These are phyloP conservation scores for Botrytis hyacinthi DNA, from an alignment of 2,329 filamentous ascomycete species.

Conservation along the genomic window DNA sequence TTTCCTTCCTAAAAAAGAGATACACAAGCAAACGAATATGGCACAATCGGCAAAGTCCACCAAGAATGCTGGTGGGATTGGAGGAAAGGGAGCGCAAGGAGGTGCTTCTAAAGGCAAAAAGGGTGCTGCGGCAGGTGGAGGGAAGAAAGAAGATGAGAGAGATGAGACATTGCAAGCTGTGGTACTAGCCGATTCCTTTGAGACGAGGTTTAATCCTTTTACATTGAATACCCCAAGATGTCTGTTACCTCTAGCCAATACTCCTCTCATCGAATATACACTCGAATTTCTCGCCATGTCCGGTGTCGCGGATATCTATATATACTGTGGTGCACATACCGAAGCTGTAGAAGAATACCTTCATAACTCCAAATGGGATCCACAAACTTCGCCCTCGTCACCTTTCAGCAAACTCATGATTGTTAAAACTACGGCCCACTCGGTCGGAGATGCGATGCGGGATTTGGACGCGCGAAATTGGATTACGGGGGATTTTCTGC, in stretches of 20 bases:
- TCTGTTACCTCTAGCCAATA: constrained; percentile 88
- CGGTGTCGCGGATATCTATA: constrained; percentile 88
- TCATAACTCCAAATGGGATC: constrained; percentile 71
- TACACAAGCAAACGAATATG: constrained; percentile 24
- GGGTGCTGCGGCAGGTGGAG: constrained; percentile 33
- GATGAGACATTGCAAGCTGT: constrained; percentile 41
- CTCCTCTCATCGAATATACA: constrained; percentile 94
- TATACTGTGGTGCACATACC: constrained; percentile 87
- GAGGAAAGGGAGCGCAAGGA: constrained; percentile 19
- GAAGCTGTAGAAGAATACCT: constrained; percentile 87
- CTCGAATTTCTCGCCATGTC: constrained; percentile 94
- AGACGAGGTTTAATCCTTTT: constrained; percentile 87
- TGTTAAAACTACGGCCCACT: constrained; percentile 79
- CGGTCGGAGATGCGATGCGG: constrained; percentile 89
- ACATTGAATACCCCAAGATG: constrained; percentile 87
- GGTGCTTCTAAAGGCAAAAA: constrained; percentile 32
- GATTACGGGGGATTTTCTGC: constrained; percentile 85
- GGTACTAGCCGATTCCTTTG: constrained; percentile 89
- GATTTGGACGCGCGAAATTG: constrained; percentile 85
- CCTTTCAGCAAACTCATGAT: constrained; percentile 81
- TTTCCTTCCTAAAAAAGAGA: neutral
- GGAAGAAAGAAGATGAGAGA: constrained; percentile 39
- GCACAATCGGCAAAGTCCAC: constrained; percentile 25
- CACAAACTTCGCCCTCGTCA: constrained; percentile 62
- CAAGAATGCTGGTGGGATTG: constrained; percentile 29